Evolutionary conservation across 2,329 filamentous ascomycete species (phyloP), one percentile per base, ranked within the genome.

Genomic region (Trichoderma sp.): DNA sequence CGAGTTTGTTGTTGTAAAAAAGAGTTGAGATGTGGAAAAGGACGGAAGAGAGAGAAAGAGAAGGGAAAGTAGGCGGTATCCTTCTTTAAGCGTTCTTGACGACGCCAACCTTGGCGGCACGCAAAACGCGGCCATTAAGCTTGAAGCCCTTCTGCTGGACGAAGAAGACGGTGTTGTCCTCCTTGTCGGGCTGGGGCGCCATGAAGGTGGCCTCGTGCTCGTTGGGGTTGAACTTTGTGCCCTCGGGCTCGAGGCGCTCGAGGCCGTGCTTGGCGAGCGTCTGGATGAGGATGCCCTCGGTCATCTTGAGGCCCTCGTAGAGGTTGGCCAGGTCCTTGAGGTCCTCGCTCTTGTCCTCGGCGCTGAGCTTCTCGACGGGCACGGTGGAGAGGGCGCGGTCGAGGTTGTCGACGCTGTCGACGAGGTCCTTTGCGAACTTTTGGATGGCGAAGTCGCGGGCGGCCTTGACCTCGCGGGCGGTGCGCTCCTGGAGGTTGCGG

Each of bases 171-270:
- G 88, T 90, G 72, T 92, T 92, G 74, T 98, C 88, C 78, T 97
- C 90, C 84, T 96, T 96, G 71, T 88, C 93, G 61, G 88, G 85
- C 81, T 92, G 87, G 50, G 93, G 92, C 10, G 92, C 88, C 89
- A 96, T 93, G 81, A 98, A 98, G 24, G 92, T 95, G 44, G 95
- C 95, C 83, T 99, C 95, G 78, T 98, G 95, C 79, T 91, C 85
- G 79, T 97, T 97, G 70, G 95, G 93, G 81, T 99, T 90, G 83
- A 99, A 99, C 79, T 92, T 93, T 77, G 95, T 90, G 72, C 88
- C 85, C 69, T 87, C 81, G 19, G 95, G 94, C 76, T 93, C 88
- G 76, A 97, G 92, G 71, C 93, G 85, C 83, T 96, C 91, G 68
- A 99, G 83, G 64, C 95, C 95, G 78, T 99, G 95, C 84, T 96